Conservation (phyloP, 192 early-diverging fungal species). For the Endogone sp. region DNA sequence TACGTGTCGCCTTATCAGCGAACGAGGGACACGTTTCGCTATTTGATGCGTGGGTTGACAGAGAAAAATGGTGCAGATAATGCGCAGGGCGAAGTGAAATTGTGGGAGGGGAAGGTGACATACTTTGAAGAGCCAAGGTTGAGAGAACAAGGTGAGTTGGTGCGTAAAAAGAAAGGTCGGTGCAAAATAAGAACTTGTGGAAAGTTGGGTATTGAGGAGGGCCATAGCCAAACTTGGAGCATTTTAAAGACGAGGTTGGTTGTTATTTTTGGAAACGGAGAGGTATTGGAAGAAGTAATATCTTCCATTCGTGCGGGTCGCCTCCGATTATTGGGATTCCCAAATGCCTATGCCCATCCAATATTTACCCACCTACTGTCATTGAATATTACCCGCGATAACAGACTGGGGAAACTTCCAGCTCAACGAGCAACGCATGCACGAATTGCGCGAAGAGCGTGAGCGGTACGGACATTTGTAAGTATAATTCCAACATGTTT, state of each 20-base stretch:
- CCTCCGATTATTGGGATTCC: too few species aligned
- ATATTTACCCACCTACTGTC: neutral
- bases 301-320: too few species aligned
- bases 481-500: neutral
- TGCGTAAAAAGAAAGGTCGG: too few species aligned
- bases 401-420: slow-evolving; percentile 15
- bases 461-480: slow-evolving; percentile 12
- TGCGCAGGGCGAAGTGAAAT: neutral
- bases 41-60: slow-evolving; percentile 8
- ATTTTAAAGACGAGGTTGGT: too few species aligned
- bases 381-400: neutral
- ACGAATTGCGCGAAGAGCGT: slow-evolving; percentile 1
- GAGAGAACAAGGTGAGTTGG: slow-evolving; percentile 15
- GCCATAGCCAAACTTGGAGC: too few species aligned
- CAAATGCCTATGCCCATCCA: too few species aligned
- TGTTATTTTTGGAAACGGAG: neutral
- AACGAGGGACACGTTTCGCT: slow-evolving; percentile 7
- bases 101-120: neutral
- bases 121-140: slow-evolving; percentile 12
- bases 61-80: neutral
- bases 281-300: too few species aligned
- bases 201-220: too few species aligned
- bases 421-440: neutral
- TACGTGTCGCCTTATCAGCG: slow-evolving; percentile 11
- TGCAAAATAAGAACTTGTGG: too few species aligned